Percentiles rank a stretch among this genome's conserved stretches.
Evolutionary conservation across 768 basidiomycete genomes (phyloP).

Genomic region (Termitomyces sp.): DNA sequence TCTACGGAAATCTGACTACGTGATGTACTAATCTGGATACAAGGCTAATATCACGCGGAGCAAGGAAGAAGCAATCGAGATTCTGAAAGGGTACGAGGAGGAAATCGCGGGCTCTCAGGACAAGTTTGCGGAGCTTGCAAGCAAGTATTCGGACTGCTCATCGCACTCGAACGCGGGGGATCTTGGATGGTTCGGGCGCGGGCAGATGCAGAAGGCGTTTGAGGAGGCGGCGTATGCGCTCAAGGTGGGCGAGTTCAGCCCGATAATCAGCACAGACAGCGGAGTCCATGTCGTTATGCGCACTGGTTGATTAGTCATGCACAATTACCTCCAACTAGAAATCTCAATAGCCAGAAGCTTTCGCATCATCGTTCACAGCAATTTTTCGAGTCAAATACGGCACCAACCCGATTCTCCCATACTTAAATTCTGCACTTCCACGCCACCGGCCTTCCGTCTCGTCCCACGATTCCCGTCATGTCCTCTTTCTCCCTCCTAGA

Average conservation of each 20-base stretch:
- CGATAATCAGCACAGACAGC: constrained; percentile 82
- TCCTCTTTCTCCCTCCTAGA: constrained; percentile 5
- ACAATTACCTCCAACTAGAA: not conserved
- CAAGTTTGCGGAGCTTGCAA: constrained; percentile 76
- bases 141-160: constrained; percentile 80
- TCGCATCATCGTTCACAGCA: not conserved
- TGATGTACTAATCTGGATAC: not conserved
- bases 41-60: constrained; percentile 77
- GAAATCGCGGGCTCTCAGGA: constrained; percentile 51
- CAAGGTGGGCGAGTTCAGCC: constrained; percentile 71
- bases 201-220: constrained; percentile 97
- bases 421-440: not conserved
- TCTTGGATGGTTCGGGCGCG: constrained; percentile 77
- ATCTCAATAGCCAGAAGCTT: not conserved
- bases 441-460: not conserved
- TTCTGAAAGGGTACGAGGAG: constrained; percentile 57
- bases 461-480: not conserved
- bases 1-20: not conserved
- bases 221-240: constrained; percentile 82
- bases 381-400: not conserved
- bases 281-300: constrained; percentile 93
- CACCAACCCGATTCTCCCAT: not conserved
- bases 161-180: constrained; percentile 81
- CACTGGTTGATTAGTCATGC: constrained; percentile 47
- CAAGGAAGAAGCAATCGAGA: constrained; percentile 85